Evolutionary conservation across 208 protist species (phyloP), one percentile per base, ranked within the genome.

Genomic region (Crithidia thermophila): DNA sequence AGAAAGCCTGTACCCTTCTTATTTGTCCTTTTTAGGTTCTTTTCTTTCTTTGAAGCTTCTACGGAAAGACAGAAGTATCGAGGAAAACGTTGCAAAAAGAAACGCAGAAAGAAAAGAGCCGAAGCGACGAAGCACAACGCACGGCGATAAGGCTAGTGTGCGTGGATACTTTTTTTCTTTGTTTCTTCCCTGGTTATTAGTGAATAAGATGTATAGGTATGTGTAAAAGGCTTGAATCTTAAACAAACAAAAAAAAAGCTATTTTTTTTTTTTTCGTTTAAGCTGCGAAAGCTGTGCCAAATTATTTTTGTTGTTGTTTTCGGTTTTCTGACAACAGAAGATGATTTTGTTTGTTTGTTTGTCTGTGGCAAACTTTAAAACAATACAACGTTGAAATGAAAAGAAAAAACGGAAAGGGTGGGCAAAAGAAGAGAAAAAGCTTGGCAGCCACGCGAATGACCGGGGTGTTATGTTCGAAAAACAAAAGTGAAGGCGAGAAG

Each of bases 101-200:
- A 28, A 37, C 30, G 50, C 23, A 42, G 21, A 72, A 47, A 73
- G 21, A 40, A 50, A 46, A 52, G 53, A 45, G 28, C 20, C 34
- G 34, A 57, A 39, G 18, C 27, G 37, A 25, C 23, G 30, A 11
- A 20, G 14, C 23, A n/a, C 4, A 28, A 34, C 25, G 27, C 7
- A 50, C 20, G 50, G 37, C 33, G 28, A 30, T 37, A 67, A 68
- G 27, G 43, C 11, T 27, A 64, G 43, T 53, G 20, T 25, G 31
- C 9, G 21, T 28, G 18, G 6, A 31, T 36, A 18, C 16, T 9
- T 28, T 16, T 11, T 47, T 13, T 37, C n/a, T 42, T 60, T 45
- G n/a, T 3, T 20, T 36, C 7, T 40, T 36, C 7, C 56, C 25
- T n/a, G 18, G 11, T 21, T 46, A 31, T 30, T 21, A 46, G 21